These are phyloP conservation scores for Leptodermis oblonga DNA, from an alignment of 257 asterid genomes.

Conservation along the genomic window DNA sequence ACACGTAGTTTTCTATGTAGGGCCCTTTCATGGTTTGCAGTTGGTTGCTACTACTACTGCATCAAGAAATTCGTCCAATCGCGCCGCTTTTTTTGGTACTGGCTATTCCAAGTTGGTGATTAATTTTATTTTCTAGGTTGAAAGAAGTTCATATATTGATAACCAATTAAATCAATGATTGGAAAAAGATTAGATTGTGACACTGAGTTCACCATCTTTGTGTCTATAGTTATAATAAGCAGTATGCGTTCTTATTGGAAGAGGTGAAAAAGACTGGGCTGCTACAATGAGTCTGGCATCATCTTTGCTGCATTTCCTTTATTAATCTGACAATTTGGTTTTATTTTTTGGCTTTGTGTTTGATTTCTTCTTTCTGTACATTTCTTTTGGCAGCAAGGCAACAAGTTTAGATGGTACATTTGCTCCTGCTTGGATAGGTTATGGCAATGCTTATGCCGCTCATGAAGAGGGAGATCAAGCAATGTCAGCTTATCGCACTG, in stretches of 20 bases:
- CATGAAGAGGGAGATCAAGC: constrained; percentile 99
- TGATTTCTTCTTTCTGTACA: constrained; percentile 14
- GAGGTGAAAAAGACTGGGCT: background rate
- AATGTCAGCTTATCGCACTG: constrained; percentile 98
- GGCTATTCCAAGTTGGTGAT: constrained; percentile 5
- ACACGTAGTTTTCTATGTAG: constrained; percentile 40
- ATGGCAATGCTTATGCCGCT: constrained; percentile 93
- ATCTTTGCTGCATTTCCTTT: background rate
- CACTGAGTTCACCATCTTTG: background rate
- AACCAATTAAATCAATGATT: background rate
- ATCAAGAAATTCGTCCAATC: constrained; percentile 89
- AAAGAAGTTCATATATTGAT: background rate
- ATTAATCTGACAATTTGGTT: background rate
- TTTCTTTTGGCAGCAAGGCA: constrained; percentile 75
- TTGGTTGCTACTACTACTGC: constrained; percentile 96
- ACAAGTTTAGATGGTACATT: constrained; percentile 92
- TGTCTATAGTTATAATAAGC: background rate
- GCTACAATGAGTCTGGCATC: background rate
- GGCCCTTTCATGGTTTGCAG: constrained; percentile 98
- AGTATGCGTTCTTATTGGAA: background rate
- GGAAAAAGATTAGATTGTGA: background rate
- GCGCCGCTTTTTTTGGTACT: constrained; percentile 90
- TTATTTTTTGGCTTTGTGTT: background rate
- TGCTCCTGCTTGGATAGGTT: constrained; percentile 98
- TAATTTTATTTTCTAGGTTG: background rate